Evolutionary conservation across 2,329 filamentous ascomycete genomes (phyloP).

Genomic region (Phyllosticta citriasiana): DNA sequence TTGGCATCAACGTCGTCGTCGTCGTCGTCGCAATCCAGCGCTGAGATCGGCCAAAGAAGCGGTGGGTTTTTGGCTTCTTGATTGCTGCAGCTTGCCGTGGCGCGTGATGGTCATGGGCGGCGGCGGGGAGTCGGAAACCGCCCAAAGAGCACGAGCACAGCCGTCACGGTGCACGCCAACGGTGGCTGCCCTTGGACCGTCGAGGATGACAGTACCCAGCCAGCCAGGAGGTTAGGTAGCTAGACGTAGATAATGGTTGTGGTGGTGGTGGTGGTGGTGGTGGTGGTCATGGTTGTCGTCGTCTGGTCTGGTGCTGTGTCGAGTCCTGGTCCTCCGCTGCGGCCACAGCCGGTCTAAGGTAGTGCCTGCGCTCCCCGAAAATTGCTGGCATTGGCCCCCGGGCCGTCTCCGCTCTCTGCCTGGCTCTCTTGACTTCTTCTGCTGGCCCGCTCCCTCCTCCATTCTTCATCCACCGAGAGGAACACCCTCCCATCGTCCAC

Average conservation of each 20-base stretch:
- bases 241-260: background rate
- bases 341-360: background rate
- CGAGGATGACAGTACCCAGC: no score
- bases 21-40: no score
- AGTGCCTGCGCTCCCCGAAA: background rate
- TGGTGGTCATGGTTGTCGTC: background rate
- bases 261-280: background rate
- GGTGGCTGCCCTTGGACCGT: no score
- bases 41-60: background rate
- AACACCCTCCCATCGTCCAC: constrained; percentile 17
- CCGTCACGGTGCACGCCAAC: background rate
- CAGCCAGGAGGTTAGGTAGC: background rate
- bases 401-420: background rate
- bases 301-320: no score
- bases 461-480: constrained; percentile 13
- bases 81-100: background rate
- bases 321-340: background rate
- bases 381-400: background rate
- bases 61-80: background rate
- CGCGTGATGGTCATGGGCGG: background rate
- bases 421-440: background rate
- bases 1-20: background rate
- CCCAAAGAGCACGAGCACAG: background rate
- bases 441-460: background rate
- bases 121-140: no score